phyloP scores from a whole-genome alignment of 208 protist species.

The Wallacemonas sp. region DNA sequence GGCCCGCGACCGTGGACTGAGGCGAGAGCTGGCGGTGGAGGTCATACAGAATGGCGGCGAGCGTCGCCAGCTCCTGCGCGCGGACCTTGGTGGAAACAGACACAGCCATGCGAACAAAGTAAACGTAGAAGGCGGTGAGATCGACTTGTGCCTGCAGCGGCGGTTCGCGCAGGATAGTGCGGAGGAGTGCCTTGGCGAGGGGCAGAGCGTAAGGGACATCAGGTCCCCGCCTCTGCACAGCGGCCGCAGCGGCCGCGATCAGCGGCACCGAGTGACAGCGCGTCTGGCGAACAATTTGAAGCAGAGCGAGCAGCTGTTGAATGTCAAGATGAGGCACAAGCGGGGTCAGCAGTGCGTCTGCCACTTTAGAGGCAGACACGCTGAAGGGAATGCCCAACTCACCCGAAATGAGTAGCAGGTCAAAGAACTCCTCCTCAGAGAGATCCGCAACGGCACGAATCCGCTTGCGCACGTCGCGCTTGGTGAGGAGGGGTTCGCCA shows the following conservation, averaged over 20 bases:
- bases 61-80: conserved; percentile 28
- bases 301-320: conserved; percentile 37
- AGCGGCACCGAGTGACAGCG: conserved; percentile 45
- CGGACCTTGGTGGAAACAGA: conserved; percentile 34
- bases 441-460: conserved; percentile 44
- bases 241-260: conserved; percentile 31
- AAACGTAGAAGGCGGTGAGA: conserved; percentile 34
- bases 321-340: conserved; percentile 46
- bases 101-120: conserved; percentile 48
- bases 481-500: too few species aligned
- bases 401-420: conserved; percentile 56
- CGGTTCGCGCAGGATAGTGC: conserved; percentile 38
- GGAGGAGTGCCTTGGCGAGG: conserved; percentile 41
- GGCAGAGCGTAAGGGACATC: conserved; percentile 34
- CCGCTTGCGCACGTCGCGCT: conserved; percentile 4
- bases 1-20: conserved; percentile 29
- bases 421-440: conserved; percentile 40
- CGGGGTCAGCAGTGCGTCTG: conserved; percentile 52
- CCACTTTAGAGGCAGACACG: conserved; percentile 34
- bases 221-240: conserved; percentile 31
- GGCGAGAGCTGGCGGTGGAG: conserved; percentile 45
- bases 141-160: conserved; percentile 31
- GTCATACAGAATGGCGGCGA: conserved; percentile 58
- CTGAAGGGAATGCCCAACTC: conserved; percentile 62
- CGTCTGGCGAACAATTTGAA: conserved; percentile 43